Base-by-base conservation (phyloP, 495 filamentous ascomycete genomes). In the Penicillium canariense region DNA sequence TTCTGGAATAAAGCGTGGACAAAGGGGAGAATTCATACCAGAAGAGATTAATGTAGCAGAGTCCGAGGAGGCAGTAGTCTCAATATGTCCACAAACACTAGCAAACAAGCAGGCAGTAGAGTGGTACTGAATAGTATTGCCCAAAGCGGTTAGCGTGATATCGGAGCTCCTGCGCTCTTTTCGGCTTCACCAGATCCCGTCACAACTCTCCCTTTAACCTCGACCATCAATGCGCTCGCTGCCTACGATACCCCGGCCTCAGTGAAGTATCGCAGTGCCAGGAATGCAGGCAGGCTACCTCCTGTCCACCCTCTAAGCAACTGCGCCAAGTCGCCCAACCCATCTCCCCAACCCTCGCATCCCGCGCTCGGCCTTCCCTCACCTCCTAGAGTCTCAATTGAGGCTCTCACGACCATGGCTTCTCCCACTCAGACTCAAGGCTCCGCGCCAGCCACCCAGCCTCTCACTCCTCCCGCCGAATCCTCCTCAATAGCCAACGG, bases 391-490 rank as follows among this genome's bases (percentile, higher is more conserved):
- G 31, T 31, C 32, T 23, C 34, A 15, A 31, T 39, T 47, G 48
- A 52, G 25, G 20, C 22, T 26, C 28, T 31, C 44, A 22, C 27
- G 38, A 11, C 23, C 22, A 78, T 78, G 75, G 69, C 75, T 23
- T 76, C 75, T 22, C 75, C 75, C 59, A 60, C 52, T 47, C 71
- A 72, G 54, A 57, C 63, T 11, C 70, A 72, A 58, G 52, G 68
- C 44, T 59, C 65, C 15, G 68, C 55, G 30, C 68, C 68, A 22
- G 54, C 72, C 22, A 69, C 71, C n/a, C 75, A 77, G 56, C 71
- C 75, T 35, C 62, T 71, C 46, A 75, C 75, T 9, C 75, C 75
- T 30, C 74, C 75, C 11, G 73, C 72, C 17, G 76, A 78, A 60
- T 52, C 67, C 45, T 62, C 70, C 47, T n/a, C n/a, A n/a, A 47